Base-by-base conservation (phyloP, 345 rosid genomes). In the Iberis pinnata region DNA sequence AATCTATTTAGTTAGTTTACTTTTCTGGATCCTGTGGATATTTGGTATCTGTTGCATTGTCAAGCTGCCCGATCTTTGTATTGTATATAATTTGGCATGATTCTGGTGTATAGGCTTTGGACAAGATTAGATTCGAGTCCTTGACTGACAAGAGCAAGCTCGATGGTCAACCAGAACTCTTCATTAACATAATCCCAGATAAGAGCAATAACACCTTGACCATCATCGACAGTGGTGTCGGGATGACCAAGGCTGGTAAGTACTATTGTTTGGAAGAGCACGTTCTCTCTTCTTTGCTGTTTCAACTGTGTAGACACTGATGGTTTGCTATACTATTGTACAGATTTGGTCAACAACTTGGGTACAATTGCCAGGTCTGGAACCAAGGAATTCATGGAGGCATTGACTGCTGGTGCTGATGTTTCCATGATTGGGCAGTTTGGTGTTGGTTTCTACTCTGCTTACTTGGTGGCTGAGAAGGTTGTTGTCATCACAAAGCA, bases 171-270 rank as follows among this genome's bases (percentile, higher is more conserved):
- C 94, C 96, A 0, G 94, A 84, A 73, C 82, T 88, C 11, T 88
- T 88, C 53, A 88, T 88, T 53, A 94, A 77, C 67, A 80, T 88
- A 37, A 16, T 84, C 9, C 96, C 96, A 0, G 96, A 88, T 52
- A 88, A 88, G 73, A 18, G 79, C 2, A 88, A 65, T 75, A 80
- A 75, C 65, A 38, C 88, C 2, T 36, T 88, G 70, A 31, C 96
- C 18, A 82, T 88, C 14, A 77, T 77, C 3, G 96, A 88, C 61
- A 84, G 94, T 70, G 96, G 94, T 53, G 51, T 84, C 18, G 96
- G 96, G 14, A 88, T 88, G 96, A 84, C 96, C 16, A 84, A 88
- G 52, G 96, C 93, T 75, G 96, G 96, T 86, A 43, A 48, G 86
- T 72, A 9, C 2, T 19, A 10, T 14, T 5, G 11, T 32, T 9